Evolutionary conservation across 2,329 filamentous ascomycete species (phyloP), one percentile per base, ranked within the genome.

Genomic region (Fonsecaea monophora): DNA sequence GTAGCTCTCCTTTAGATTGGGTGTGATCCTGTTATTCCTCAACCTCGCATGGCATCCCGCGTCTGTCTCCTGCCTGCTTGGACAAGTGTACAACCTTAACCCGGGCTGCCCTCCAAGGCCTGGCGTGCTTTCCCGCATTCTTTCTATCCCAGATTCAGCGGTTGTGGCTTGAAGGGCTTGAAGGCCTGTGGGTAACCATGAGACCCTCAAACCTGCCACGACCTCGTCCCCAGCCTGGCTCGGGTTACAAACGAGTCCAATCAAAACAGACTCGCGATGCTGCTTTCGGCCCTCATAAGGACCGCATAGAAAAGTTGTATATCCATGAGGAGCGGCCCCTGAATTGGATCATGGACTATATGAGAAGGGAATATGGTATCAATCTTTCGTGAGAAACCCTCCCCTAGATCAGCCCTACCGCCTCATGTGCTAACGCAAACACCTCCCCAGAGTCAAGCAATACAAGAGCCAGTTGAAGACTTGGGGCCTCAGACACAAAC

Each of bases 401-500:
- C 30, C 21, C 15, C 57, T 37, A 12, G 30, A 5, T 32, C 57
- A 13, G 13, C 5, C 5, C 6, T 18, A 10, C 13, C n/a, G 37
- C 57, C 53, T 25, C 50, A 37, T 40, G 30, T 35, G 38, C 63
- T 60, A 30, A 61, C 32, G 38, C 15, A 38, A 3, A 13, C 62
- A 15, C 18, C 1, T 25, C 25, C 21, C 21, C 58, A 70, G 62
- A 30, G 35, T 50, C 25, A 70, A 70, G 32, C 68, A 68, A 40
- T 70, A 67, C 59, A 70, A 70, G 42, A 60, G 37, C 35, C 58
- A 68, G 57, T 53, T 70, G 35, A 60, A 61, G 21, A 61, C 21
- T 34, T 70, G 68, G 68, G 62, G 61, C 7, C 58, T 68, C 53
- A 62, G 59, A 60, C 65, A 64, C 25, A 64, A 70, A 13, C 62